Percentiles rank a stretch among this genome's conserved stretches.
Conservation (phyloP, 1,284 basidiomycete species). For the Meira miltonrushii region DNA sequence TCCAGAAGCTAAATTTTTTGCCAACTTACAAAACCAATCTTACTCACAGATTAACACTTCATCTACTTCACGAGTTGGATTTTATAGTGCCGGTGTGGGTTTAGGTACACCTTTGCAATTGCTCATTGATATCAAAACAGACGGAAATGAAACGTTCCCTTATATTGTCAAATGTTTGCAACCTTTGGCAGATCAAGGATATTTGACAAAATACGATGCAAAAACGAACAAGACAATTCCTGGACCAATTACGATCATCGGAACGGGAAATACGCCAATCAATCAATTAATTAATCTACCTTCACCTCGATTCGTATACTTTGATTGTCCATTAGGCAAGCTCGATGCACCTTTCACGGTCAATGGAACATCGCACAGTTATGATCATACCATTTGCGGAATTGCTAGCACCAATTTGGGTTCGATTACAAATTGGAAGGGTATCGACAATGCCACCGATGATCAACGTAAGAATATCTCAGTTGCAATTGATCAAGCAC, state of each 20-base stretch:
- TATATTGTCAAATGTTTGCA: constrained; percentile 23
- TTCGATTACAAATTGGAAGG: constrained; percentile 16
- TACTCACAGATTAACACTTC: constrained; percentile 16
- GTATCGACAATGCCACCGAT: constrained; percentile 18
- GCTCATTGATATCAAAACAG: constrained; percentile 40
- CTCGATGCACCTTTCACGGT: constrained; percentile 17
- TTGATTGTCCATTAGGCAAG: constrained; percentile 29
- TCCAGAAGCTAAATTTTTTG: constrained; percentile 19
- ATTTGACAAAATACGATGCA: constrained; percentile 25
- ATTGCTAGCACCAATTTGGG: constrained; percentile 22
- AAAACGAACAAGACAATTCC: constrained; percentile 14
- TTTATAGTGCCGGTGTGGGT: constrained; percentile 26
- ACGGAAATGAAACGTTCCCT: constrained; percentile 25
- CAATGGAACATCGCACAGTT: constrained; percentile 22
- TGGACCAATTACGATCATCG: constrained; percentile 31
- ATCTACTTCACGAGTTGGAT: constrained; percentile 13
- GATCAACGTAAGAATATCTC: constrained; percentile 8
- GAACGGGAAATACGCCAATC: constrained; percentile 39
- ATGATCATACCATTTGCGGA: constrained; percentile 26
- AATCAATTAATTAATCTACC: constrained; percentile 20
- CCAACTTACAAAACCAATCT: constrained; percentile 15
- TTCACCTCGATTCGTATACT: constrained; percentile 22
- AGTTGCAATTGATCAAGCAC: constrained; percentile 15
- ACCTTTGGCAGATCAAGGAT: constrained; percentile 24
- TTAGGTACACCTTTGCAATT: constrained; percentile 29